These are phyloP conservation scores for Cryptosporidium felis DNA, from an alignment of 169 alveolate species.

Conservation along the genomic window DNA sequence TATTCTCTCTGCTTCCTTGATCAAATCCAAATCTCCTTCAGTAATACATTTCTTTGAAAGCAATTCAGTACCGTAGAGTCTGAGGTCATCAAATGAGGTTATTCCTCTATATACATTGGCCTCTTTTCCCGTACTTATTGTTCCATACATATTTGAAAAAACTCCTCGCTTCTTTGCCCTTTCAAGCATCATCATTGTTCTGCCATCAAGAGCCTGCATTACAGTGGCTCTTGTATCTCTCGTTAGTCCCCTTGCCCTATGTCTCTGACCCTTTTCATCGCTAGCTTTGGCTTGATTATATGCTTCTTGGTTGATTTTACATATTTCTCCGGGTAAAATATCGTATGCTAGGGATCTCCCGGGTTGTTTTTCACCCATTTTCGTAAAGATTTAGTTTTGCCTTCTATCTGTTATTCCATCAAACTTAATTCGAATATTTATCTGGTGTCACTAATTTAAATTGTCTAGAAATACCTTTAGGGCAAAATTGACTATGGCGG, in stretches of 20 bases:
- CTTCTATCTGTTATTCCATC: neutral
- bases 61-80: slow-evolving; percentile 21
- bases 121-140: slow-evolving; percentile 97
- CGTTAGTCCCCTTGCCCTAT: slow-evolving; percentile 82
- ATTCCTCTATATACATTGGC: slow-evolving; percentile 94
- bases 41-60: slow-evolving; percentile 71
- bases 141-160: slow-evolving; percentile 92
- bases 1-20: slow-evolving; percentile 43
- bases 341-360: slow-evolving; percentile 32
- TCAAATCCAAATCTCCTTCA: slow-evolving; percentile 70
- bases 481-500: slow-evolving; percentile 8
- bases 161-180: slow-evolving; percentile 89
- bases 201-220: slow-evolving; percentile 94
- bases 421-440: neutral
- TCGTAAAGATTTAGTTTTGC: neutral
- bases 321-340: slow-evolving; percentile 53
- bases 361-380: neutral
- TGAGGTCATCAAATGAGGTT: slow-evolving; percentile 65
- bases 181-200: slow-evolving; percentile 90
- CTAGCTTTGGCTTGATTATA: slow-evolving; percentile 60
- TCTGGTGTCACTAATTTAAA: neutral
- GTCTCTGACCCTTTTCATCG: slow-evolving; percentile 65
- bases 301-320: slow-evolving; percentile 62
- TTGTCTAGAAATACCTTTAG: neutral
- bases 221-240: slow-evolving; percentile 96